These are phyloP conservation scores for Nakazawaea holstii DNA, from an alignment of 805 yeast genomes.

Conservation along the genomic window DNA sequence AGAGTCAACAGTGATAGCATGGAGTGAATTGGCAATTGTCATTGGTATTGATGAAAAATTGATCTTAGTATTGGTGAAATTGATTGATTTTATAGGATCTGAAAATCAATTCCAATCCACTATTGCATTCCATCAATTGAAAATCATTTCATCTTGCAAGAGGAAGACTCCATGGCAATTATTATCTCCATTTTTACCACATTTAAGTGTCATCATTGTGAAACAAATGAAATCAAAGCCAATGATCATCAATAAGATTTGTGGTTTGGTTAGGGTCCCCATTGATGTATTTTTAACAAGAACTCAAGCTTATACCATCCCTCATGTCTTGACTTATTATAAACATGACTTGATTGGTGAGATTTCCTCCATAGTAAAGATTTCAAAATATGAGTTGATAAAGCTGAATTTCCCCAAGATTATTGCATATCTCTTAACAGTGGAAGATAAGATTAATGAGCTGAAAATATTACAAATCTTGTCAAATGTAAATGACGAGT, in stretches of 20 bases:
- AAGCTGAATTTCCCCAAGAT: constrained; percentile 44
- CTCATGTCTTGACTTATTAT: constrained; percentile 64
- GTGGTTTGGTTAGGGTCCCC: constrained; percentile 62
- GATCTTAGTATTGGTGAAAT: constrained; percentile 57
- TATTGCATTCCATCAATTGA: constrained; percentile 61
- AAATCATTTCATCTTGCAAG: constrained; percentile 50
- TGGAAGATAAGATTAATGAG: constrained; percentile 43
- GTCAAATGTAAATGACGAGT: constrained; percentile 45
- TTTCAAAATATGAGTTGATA: constrained; percentile 41
- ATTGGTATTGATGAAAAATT: constrained; percentile 59
- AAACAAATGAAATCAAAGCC: constrained; percentile 45
- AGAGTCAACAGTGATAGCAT: constrained; percentile 54
- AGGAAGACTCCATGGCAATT: constrained; percentile 71
- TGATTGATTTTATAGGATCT: constrained; percentile 64
- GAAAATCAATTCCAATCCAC: constrained; percentile 60
- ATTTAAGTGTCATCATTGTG: constrained; percentile 59
- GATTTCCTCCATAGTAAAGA: constrained; percentile 50
- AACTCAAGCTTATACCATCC: constrained; percentile 71
- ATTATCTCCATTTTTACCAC: constrained; percentile 73
- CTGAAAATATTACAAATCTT: constrained; percentile 46
- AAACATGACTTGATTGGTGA: constrained; percentile 57
- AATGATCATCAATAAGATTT: constrained; percentile 49
- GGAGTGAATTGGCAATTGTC: constrained; percentile 61
- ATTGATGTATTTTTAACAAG: constrained; percentile 56
- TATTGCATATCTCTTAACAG: constrained; percentile 52